Evolutionary conservation across 176 grass and related monocot genomes (phyloP), one percentile per base, ranked within the genome.

Genomic region (Phyllostachys edulis): DNA sequence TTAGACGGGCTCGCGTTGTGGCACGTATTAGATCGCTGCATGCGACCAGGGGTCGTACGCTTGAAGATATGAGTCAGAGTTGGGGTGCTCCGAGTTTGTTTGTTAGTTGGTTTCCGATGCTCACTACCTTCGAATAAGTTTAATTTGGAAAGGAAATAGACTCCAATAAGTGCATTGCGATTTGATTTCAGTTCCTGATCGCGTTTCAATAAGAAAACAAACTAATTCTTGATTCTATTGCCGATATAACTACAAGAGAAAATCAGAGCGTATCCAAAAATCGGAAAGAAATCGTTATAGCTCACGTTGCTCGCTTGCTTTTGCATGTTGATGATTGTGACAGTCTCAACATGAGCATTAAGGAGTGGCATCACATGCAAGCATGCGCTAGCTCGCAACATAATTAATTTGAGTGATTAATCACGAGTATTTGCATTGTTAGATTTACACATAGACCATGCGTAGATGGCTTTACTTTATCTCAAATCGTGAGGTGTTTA

Each of bases 381-480:
- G 27, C 37, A 67, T 84, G 81, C 73, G 67, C 56, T 18, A 77
- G 55, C 55, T 47, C 20, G 9, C 21, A 26, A 5, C 23, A 16
- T 62, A 61, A 38, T 80, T 63, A 55, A 69, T 70, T 41, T 29
- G 21, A 70, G 69, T 51, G 41, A 3, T 52, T 69, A 75, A 80
- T 44, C 79, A 82, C 79, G 63, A 87, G 57, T 21, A 15, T 46
- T 18, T 3, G 49, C 49, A 17, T 16, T 7, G 39, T 32, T 77
- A 38, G 13, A 61, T 82, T 82, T 87, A 87, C 79, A 87, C 21
- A 18, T 29, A 49, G 54, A 9, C 55, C 55, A 9, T 39, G 24
- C 82, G 50, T 44, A 56, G 49, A 75, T 80, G 59, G 69, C 39
- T 60, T 66, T 34, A 23, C 77, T 80, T 81, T 75, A 29, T 75